Evolutionary conservation across 805 yeast species (phyloP), one percentile per base, ranked within the genome.

Genomic region (Wickerhamomyces strasburgensis): DNA sequence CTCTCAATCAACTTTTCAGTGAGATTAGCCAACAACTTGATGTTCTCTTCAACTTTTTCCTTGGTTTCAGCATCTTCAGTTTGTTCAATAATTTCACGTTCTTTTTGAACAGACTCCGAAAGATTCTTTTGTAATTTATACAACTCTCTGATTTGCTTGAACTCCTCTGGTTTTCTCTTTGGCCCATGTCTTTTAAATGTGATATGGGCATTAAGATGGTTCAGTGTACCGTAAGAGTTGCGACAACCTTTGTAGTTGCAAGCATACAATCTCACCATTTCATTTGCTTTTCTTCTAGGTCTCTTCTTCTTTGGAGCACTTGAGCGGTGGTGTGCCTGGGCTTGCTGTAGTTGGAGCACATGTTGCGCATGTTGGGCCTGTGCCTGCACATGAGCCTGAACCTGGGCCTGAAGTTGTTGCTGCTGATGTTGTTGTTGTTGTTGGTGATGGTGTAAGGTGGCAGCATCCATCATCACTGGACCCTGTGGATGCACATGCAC

Each of bases 151-250:
- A 74, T 60, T 40, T 68, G 70, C 46, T 65, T 64, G 51, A 76
- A 75, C 51, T 76, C 81, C 27, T 70, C 70, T 1, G 81, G 79
- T 26, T 60, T 57, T 25, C 81, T 61, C 51, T 73, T 75, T 14
- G 61, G 56, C 8, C 82, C 82, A 51, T 75, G 82, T 13, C 61
- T 62, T 40, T 76, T 79, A 44, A 70, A 61, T 2, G 63, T 48
- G 26, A 75, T 71, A 49, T 75, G 82, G 11, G 79, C 75, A 46
- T 75, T 75, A 25, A 75, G 56, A 51, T 75, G 82, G 50, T 76
- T 75, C 28, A 75, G 61, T 5, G 82, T 76, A 11, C 82, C 82
- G 48, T 75, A 75, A 7, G 73, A 70, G 55, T 76, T 76, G 6
- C 61, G 56, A 42, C 82, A 76, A 9, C 61, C 62, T 18, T 58